These are phyloP conservation scores for Saturnispora mendoncae DNA, from an alignment of 805 yeast species.

Conservation along the genomic window DNA sequence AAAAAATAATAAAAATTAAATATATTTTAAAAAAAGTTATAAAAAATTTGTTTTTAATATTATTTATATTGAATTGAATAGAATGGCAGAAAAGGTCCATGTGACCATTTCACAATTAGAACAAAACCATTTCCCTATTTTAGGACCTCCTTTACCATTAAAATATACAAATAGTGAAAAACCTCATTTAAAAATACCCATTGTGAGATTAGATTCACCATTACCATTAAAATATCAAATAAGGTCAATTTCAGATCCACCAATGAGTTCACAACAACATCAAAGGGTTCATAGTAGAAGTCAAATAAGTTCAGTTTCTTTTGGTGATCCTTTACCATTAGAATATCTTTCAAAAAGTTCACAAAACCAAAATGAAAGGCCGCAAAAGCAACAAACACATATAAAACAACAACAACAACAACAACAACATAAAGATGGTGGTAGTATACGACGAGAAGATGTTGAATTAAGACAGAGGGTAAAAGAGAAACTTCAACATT, in stretches of 20 bases:
- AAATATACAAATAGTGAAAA: neutral
- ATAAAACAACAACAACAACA: no score
- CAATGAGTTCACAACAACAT: neutral
- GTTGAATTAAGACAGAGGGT: slow-evolving; percentile 2
- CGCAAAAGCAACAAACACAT: neutral
- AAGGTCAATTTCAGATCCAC: slow-evolving; percentile 1
- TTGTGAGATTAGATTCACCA: slow-evolving; percentile 1
- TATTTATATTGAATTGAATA: no score
- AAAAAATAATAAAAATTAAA: neutral
- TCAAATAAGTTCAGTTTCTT: slow-evolving; percentile 1
- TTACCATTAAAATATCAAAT: slow-evolving; percentile 5
- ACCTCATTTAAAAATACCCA: neutral
- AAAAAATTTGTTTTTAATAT: no score
- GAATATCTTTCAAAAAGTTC: slow-evolving; percentile 11
- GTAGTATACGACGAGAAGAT: no score
- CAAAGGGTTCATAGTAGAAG: neutral
- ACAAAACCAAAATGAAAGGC: no score
- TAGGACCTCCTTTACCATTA: slow-evolving; percentile 7
- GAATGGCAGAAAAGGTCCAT: slow-evolving; percentile 8
- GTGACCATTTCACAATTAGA: no score
- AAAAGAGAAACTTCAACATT: neutral
- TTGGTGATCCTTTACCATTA: slow-evolving; percentile 25
- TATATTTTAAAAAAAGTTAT: no score
- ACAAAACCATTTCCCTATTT: no score
- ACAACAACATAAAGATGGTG: neutral